Base-by-base conservation (phyloP, 1,284 basidiomycete species). In the Tilletia indica region DNA sequence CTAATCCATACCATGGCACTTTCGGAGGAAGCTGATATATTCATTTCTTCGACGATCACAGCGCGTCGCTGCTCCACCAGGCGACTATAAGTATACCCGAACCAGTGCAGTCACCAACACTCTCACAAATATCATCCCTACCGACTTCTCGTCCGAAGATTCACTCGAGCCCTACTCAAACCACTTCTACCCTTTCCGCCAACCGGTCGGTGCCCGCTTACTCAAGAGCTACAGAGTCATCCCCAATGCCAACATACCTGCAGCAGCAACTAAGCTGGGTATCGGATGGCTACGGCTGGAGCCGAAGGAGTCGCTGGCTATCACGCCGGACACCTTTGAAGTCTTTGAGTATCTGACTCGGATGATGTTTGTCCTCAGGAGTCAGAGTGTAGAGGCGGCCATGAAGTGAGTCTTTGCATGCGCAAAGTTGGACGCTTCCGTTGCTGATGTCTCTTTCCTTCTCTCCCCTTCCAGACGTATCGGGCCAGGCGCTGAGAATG, bases 281-380 rank as follows among this genome's bases (percentile, higher is more conserved):
- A 71, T 81, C 68, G 71, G 77, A 42, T 74, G 77, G 71, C 54
- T 82, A 63, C 71, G 72, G 2, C 47, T 82, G n/a, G 80, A 80
- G 16, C 81, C 81, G 25, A 74, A 77, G 47, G 51, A 68, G n/a
- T 39, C 71, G 3, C 75, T 77, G 3, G 61, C 79, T 68, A 36
- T 82, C 14, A 69, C 71, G 25, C 49, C 64, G 12, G 66, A 67
- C 1, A 49, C 47, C 3, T 67, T 67, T 49, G 66, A 67, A 16
- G 66, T 34, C 5, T 48, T 47, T 16, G 66, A 67, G 21, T 67
- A 99, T 67, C 74, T 83, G 67, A 77, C 77, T 0, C 73, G 81
- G 12, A 83, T 78, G 67, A 72, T 83, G 8, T 83, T 82, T 70
- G 79, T 83, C 21, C 54, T 80, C 47, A 73, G 76, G 19, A 71